Base-by-base conservation (phyloP, 768 basidiomycete species). In the Collybia nuda region DNA sequence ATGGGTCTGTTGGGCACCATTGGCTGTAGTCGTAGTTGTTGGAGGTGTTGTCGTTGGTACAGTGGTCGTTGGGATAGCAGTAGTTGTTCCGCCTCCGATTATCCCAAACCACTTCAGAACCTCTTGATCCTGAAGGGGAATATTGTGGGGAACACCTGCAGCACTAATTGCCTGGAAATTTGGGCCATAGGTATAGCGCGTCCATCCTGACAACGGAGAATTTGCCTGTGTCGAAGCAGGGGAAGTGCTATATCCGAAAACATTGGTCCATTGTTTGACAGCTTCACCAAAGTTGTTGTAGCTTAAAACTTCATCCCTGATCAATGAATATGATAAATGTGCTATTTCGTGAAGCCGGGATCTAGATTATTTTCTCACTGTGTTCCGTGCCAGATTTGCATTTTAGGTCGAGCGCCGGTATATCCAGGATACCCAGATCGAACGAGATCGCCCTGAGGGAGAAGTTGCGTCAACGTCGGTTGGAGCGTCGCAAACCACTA, bases 361-460 rank as follows among this genome's bases (percentile, higher is more conserved):
- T 40, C 19, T 40, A 4, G 29, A 18, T 40, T 1, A 15, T 28
- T 15, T 12, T 51, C 68, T 39, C 50, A 73, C 65, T 58, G 61
- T 1, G 80, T 81, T 48, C 80, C 80, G 63, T 81, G 79, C 76
- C 78, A 81, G 43, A 79, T 65, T 59, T 78, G 77, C 56, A 83
- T 67, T 53, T 73, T 78, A 6, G 80, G 78, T 39, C 74, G 68
- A 8, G 69, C 15, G 19, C 80, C 81, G 17, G 76, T 77, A 64
- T 73, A 82, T 17, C 79, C 79, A 15, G 79, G 78, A 62, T 74
- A 83, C 11, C 71, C 79, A 29, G 57, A 62, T 47, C 71, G 67
- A 24, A 77, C 79, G 28, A 68, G 63, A 43, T 76, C 71, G 36
- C 76, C 79, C 76, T 72, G 39, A n/a, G 35, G n/a, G 7, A 24